Evolutionary conservation across 192 early-diverging fungal genomes (phyloP).

Genomic region (Mycoemilia scoparia): DNA sequence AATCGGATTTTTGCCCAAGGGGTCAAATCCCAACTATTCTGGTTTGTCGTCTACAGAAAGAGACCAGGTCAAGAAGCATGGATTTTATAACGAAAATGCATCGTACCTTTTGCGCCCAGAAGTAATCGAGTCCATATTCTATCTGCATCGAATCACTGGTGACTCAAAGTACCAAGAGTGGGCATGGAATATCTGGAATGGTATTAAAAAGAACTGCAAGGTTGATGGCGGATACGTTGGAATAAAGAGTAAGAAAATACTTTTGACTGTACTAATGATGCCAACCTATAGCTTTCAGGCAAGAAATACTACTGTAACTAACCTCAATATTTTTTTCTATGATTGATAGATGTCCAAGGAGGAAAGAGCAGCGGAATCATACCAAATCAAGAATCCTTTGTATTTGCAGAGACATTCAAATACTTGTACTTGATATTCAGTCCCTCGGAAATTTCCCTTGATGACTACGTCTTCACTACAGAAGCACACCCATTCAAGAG

Average conservation of each 20-base stretch:
- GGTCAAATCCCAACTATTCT: slow-evolving; percentile 17
- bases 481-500: slow-evolving; percentile 76
- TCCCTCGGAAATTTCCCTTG: slow-evolving; percentile 48
- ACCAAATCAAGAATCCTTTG: slow-evolving; percentile 47
- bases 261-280: no score
- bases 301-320: no score
- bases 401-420: slow-evolving; percentile 92
- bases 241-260: no score
- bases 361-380: slow-evolving; percentile 15
- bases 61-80: slow-evolving; percentile 21
- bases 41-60: slow-evolving; percentile 13
- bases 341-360: slow-evolving; percentile 19
- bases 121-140: slow-evolving; percentile 76
- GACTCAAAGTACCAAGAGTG: slow-evolving; percentile 60
- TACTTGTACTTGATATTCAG: slow-evolving; percentile 81
- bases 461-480: slow-evolving; percentile 85
- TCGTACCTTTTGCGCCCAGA: slow-evolving; percentile 71
- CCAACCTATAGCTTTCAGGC: no score
- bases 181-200: slow-evolving; percentile 74
- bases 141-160: slow-evolving; percentile 75
- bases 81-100: slow-evolving; percentile 23
- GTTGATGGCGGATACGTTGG: slow-evolving; percentile 51
- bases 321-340: no score
- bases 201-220: slow-evolving; percentile 59
- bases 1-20: slow-evolving; percentile 25